Evolutionary conservation across 257 asterid genomes (phyloP), one percentile per base, ranked within the genome.

Genomic region (Nicotiana tomentosiformis): DNA sequence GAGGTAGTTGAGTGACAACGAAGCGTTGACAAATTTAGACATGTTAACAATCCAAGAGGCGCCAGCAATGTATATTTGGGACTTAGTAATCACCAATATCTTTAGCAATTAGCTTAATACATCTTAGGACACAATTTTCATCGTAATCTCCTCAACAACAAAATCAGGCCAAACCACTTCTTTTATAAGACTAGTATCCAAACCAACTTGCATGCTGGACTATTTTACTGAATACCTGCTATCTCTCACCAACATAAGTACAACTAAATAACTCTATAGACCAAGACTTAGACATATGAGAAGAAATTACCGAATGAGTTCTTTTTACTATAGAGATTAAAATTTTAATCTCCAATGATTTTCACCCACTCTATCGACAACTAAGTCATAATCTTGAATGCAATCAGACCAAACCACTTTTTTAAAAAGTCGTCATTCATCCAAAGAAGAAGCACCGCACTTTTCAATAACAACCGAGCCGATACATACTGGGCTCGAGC

Each of bases 11-110:
- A 10, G 32, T 10, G 67, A 61, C 67, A 61, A 61, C 67, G 26
- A 74, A 23, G 80, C 62, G 43, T 74, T 74, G 62, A 74, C 80
- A 74, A 74, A 49, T 74, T 74, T 49, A 74, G 80, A 74, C 43
- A 26, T 64, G 14, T 26, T 51, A 74, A 74, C 64, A 74, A 74
- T 49, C 62, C 80, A 74, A 26, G 64, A 23, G 64, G 64, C 35
- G 35, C 26, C 61, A 49, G 79, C 79, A 14, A 49, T 72, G 61
- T 10, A 5, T 23, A 23, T 23, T 43, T 26, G 35, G 30, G 60
- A 39, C 57, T n/a, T 1, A 2, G 18, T 69, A 12, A 14, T 64
- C 69, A 64, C 37, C 69, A 64, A 62, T 64, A 5, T 72, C 37
- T 72, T 74, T 14, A 49, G 62, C 43, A 23, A 74, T 51, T 49